A percentile compares a stretch with the other conserved stretches of the same genome.
phyloP scores from a whole-genome alignment of 768 basidiomycete species.

The Suillus plorans region DNA sequence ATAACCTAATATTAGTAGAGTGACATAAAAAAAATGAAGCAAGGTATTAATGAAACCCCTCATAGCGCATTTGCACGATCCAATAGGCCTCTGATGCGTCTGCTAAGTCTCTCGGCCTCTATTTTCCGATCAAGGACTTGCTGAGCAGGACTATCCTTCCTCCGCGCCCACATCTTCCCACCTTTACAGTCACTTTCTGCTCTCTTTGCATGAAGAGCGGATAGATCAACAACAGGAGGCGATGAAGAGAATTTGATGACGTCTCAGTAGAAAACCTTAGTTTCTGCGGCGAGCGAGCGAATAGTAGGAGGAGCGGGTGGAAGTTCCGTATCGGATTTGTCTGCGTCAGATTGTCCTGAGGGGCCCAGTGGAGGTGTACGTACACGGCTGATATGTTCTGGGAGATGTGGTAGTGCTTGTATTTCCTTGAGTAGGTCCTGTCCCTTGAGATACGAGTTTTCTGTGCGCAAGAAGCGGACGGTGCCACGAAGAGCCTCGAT shows the following conservation, averaged over 20 bases:
- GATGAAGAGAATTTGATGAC: slow-evolving; percentile 84
- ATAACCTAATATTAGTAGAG: neutral
- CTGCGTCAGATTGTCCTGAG: slow-evolving; percentile 65
- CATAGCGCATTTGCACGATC: slow-evolving; percentile 53
- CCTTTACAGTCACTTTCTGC: slow-evolving; percentile 43
- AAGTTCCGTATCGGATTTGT: slow-evolving; percentile 55
- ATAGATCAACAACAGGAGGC: slow-evolving; percentile 84
- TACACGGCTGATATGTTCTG: slow-evolving; percentile 43
- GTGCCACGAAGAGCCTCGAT: slow-evolving; percentile 90
- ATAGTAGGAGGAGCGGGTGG: slow-evolving; percentile 49
- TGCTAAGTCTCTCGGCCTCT: slow-evolving; percentile 71
- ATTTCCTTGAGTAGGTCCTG: slow-evolving; percentile 88
- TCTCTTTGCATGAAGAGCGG: slow-evolving; percentile 52
- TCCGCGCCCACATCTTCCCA: slow-evolving; percentile 72
- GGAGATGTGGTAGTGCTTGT: slow-evolving; percentile 67
- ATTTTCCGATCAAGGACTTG: slow-evolving; percentile 76
- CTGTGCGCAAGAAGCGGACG: slow-evolving; percentile 87
- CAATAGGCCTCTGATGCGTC: slow-evolving; percentile 67
- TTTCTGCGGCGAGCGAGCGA: slow-evolving; percentile 74
- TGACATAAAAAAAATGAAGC: slow-evolving; percentile 1
- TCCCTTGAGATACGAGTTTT: slow-evolving; percentile 92
- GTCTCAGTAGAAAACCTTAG: slow-evolving; percentile 82
- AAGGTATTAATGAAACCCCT: neutral
- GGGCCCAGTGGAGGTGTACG: slow-evolving; percentile 70
- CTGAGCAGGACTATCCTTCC: slow-evolving; percentile 77